Conservation (phyloP, 495 filamentous ascomycete species). For the Aspergillus sclerotiicarbonarius region DNA sequence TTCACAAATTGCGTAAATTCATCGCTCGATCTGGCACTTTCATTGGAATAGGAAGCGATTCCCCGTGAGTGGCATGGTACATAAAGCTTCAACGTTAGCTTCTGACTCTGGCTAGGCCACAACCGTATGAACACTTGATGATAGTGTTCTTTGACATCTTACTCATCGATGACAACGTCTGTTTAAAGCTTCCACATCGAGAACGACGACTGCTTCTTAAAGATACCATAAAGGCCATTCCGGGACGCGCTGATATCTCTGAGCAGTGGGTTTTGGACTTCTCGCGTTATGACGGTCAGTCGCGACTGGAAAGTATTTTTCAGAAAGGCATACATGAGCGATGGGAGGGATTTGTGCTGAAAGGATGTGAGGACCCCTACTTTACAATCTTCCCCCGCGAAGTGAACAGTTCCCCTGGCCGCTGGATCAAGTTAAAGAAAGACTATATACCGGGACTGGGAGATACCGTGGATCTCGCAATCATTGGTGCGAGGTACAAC, state of each 20-base stretch:
- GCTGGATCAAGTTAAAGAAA: constrained; percentile 84
- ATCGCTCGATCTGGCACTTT: constrained; percentile 70
- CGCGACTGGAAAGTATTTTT: constrained; percentile 59
- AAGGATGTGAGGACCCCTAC: constrained; percentile 75
- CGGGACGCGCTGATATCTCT: constrained; percentile 60
- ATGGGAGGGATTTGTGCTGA: constrained; percentile 77
- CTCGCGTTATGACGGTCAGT: constrained; percentile 36
- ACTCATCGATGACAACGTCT: constrained; percentile 64
- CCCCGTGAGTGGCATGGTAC: constrained; percentile 50
- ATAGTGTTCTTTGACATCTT: constrained; percentile 79
- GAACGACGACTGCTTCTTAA: constrained; percentile 59
- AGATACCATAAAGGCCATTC: constrained; percentile 52
- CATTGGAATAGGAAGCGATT: constrained; percentile 67
- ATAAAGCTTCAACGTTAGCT: neutral
- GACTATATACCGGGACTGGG: constrained; percentile 81
- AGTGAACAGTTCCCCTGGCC: constrained; percentile 36
- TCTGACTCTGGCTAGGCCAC: constrained; percentile 42
- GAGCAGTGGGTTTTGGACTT: constrained; percentile 65
- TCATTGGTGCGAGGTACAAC: constrained; percentile 70
- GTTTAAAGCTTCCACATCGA: constrained; percentile 59
- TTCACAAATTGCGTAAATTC: constrained; percentile 79
- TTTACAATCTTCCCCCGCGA: constrained; percentile 51
- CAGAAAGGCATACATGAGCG: constrained; percentile 60
- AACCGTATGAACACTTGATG: constrained; percentile 76
- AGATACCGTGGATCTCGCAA: constrained; percentile 76